These are phyloP conservation scores for Zea luxurians DNA, from an alignment of 176 grass and related monocot genomes.

Conservation along the genomic window DNA sequence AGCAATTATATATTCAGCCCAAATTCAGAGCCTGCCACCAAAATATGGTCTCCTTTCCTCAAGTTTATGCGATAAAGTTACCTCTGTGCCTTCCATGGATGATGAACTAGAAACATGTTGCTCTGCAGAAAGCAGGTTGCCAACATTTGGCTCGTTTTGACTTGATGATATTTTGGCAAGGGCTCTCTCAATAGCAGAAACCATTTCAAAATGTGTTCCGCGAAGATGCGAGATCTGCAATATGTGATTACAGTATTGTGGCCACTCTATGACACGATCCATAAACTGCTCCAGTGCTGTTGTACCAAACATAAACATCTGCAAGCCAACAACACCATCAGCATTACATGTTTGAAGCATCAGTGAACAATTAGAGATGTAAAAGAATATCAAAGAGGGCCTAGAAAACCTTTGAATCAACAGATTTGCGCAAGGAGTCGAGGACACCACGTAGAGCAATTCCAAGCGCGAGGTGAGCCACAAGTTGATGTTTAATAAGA, in stretches of 20 bases:
- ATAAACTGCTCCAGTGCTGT: slow-evolving; percentile 81
- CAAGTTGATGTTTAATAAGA: slow-evolving; percentile 86
- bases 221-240: slow-evolving; percentile 95
- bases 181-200: slow-evolving; percentile 67
- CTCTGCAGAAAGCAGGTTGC: slow-evolving; percentile 51
- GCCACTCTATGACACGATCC: slow-evolving; percentile 81
- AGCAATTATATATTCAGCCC: not conserved
- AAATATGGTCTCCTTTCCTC: slow-evolving; percentile 7
- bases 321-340: slow-evolving; percentile 39
- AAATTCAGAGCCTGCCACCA: slow-evolving; percentile 31
- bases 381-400: not conserved
- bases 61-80: slow-evolving; percentile 39
- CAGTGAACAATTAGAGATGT: slow-evolving; percentile 12
- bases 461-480: slow-evolving; percentile 62
- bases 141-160: slow-evolving; percentile 65
- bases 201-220: slow-evolving; percentile 66
- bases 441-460: slow-evolving; percentile 83
- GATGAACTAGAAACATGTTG: slow-evolving; percentile 54
- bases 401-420: slow-evolving; percentile 80
- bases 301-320: slow-evolving; percentile 94
- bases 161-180: slow-evolving; percentile 77
- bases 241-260: slow-evolving; percentile 92
- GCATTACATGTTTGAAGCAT: slow-evolving; percentile 11
- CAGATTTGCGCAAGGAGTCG: slow-evolving; percentile 81
- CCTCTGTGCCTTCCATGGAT: slow-evolving; percentile 70